Percentiles rank a stretch among this genome's conserved stretches.
Conservation (phyloP, 192 early-diverging fungal species). For the Gonapodya prolifera region DNA sequence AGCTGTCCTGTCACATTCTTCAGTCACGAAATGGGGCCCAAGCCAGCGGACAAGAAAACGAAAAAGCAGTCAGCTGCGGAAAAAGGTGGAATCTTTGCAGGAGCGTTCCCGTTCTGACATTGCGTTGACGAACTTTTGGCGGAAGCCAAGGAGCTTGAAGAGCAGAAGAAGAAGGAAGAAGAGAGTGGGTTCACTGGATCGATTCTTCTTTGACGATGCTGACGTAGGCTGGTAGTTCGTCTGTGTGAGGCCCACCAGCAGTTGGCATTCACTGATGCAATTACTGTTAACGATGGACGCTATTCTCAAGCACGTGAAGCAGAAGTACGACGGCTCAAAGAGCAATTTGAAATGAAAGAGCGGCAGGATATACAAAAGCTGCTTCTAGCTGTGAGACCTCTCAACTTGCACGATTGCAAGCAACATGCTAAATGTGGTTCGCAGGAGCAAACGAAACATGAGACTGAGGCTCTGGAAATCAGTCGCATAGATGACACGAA, state of each 20-base stretch:
- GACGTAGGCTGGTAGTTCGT: no score
- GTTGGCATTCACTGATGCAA: no score
- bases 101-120: neutral
- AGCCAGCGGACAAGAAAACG: neutral
- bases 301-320: neutral
- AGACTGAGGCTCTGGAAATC: neutral
- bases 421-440: no score
- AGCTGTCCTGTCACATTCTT: no score
- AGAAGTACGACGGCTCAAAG: neutral
- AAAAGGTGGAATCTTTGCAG: neutral
- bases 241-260: no score
- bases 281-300: no score
- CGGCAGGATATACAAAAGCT: neutral
- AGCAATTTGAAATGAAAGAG: neutral
- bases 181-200: neutral
- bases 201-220: neutral
- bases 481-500: neutral
- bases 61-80: neutral
- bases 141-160: neutral
- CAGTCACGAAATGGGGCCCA: neutral
- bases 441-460: neutral
- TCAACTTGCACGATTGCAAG: no score
- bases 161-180: neutral
- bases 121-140: neutral
- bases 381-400: no score